phyloP scores from a whole-genome alignment of 2,329 filamentous ascomycete species.

The Neophaeococcomyces mojaviensis region DNA sequence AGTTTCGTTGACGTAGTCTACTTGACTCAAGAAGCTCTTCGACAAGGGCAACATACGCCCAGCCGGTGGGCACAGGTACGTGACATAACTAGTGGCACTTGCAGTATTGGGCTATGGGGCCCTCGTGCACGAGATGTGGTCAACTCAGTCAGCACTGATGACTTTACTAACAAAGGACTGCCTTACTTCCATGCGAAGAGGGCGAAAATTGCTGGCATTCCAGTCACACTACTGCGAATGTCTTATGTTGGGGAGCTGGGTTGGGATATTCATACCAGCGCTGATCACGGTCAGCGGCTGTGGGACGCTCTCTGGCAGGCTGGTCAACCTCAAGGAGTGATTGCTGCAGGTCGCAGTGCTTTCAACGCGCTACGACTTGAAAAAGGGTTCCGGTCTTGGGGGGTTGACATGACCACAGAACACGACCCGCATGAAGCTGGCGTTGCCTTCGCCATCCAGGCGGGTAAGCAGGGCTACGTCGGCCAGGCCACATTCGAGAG shows the following conservation, averaged over 20 bases:
- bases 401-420: constrained; percentile 53
- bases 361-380: constrained; percentile 54
- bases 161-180: constrained; percentile 30
- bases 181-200: constrained; percentile 46
- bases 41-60: constrained; percentile 37
- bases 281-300: constrained; percentile 50
- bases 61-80: constrained; percentile 44
- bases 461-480: constrained; percentile 35
- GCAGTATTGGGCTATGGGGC: constrained; percentile 57
- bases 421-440: constrained; percentile 56
- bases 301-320: constrained; percentile 54
- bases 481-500: constrained; percentile 45
- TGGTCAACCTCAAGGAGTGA: constrained; percentile 47
- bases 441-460: constrained; percentile 44
- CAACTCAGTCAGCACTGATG: constrained; percentile 26
- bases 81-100: constrained; percentile 54
- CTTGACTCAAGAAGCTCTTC: constrained; percentile 45
- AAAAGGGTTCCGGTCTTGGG: constrained; percentile 52
- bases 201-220: constrained; percentile 47
- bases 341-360: constrained; percentile 52
- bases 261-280: constrained; percentile 56
- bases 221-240: constrained; percentile 48
- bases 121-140: constrained; percentile 50
- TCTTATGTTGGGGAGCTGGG: constrained; percentile 56
- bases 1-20: constrained; percentile 49